Conservation (phyloP, 495 filamentous ascomycete species). For the Pseudomonodictys pantanalensis region DNA sequence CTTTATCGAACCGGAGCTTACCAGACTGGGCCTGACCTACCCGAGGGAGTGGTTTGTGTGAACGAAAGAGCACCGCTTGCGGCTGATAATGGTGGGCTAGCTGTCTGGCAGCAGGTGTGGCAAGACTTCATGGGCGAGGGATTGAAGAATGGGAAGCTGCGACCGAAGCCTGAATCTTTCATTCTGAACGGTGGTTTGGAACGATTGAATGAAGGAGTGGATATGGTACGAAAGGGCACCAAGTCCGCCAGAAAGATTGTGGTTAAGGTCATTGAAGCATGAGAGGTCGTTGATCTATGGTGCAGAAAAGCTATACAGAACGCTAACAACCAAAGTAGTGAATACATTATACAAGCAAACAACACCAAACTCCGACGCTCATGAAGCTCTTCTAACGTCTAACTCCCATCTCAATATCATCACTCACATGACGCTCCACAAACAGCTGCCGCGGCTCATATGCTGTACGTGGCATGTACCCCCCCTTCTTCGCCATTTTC, state of each 20-base stretch:
- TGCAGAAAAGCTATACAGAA: too few relatives aligned
- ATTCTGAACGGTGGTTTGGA: slow-evolving; percentile 42
- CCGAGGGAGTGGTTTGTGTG: slow-evolving; percentile 5
- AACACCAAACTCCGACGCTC: background rate
- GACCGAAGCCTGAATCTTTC: slow-evolving; percentile 39
- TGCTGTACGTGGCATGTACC: background rate
- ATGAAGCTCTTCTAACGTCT: too few relatives aligned
- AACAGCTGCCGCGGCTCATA: background rate
- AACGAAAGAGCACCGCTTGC: background rate
- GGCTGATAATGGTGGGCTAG: background rate
- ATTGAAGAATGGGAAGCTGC: slow-evolving; percentile 21
- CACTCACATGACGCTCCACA: background rate
- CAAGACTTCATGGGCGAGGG: slow-evolving; percentile 17
- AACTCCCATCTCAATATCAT: background rate
- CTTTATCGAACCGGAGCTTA: background rate
- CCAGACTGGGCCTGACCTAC: background rate
- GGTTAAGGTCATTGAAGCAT: slow-evolving; percentile 27
- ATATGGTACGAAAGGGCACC: slow-evolving; percentile 36
- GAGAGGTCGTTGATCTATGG: too few relatives aligned
- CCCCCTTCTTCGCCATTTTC: slow-evolving; percentile 7
- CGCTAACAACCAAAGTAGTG: too few relatives aligned
- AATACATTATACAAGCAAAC: background rate
- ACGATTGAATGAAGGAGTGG: slow-evolving; percentile 40
- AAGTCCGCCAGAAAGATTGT: slow-evolving; percentile 45
- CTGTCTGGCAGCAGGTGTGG: slow-evolving; percentile 20